phyloP scores from a whole-genome alignment of 2,329 filamentous ascomycete genomes.

The Chaetothyriales sp. region DNA sequence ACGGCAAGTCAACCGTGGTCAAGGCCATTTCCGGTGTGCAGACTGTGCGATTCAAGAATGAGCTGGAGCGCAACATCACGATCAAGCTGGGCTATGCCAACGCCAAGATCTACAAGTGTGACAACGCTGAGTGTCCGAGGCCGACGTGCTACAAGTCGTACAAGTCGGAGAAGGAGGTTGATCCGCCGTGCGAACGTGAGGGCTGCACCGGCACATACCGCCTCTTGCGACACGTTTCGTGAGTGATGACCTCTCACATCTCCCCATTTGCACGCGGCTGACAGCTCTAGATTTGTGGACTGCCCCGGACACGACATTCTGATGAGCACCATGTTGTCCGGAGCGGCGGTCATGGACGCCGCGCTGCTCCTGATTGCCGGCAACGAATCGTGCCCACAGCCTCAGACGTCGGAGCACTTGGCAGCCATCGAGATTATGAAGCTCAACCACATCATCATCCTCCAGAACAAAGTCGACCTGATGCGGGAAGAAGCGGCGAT shows the following conservation, averaged over 20 bases:
- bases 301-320: constrained; percentile 99
- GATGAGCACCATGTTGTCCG: constrained; percentile 99
- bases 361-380: constrained; percentile 91
- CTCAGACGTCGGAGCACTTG: constrained; percentile 96
- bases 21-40: constrained; percentile 98
- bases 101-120: constrained; percentile 98
- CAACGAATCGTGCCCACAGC: constrained; percentile 96
- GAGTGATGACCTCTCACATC: constrained; percentile 32
- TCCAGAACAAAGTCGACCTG: constrained; percentile 98
- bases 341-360: constrained; percentile 98
- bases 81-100: constrained; percentile 99
- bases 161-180: constrained; percentile 98
- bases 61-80: constrained; percentile 96
- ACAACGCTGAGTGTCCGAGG: constrained; percentile 77
- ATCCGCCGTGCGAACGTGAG: constrained; percentile 87
- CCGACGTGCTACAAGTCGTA: constrained; percentile 93
- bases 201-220: constrained; percentile 80
- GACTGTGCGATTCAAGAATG: constrained; percentile 99
- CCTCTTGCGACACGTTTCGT: constrained; percentile 84
- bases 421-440: constrained; percentile 99
- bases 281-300: constrained; percentile 64
- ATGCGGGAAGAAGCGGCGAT: constrained; percentile 93
- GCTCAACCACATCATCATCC: constrained; percentile 96
- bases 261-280: constrained; percentile 8
- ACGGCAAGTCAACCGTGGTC: constrained; percentile 97